Conservation (phyloP, 768 basidiomycete species). For the Suillus occidentalis region DNA sequence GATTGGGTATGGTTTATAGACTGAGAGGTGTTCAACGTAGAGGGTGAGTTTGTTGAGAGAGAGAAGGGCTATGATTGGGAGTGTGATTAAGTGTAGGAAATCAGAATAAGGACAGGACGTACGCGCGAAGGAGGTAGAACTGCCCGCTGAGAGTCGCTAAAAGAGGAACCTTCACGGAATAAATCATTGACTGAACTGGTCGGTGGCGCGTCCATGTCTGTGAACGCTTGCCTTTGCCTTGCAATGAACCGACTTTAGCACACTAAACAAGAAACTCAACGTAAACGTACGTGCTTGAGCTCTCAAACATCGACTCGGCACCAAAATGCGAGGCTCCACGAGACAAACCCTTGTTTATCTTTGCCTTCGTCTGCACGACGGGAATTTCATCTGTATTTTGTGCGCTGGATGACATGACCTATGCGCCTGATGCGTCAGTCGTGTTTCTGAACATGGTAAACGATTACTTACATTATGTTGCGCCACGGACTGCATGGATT, state of each 20-base stretch:
- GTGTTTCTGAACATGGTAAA: neutral
- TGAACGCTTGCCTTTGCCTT: conserved; percentile 60
- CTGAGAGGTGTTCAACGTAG: conserved; percentile 12
- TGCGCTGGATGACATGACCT: conserved; percentile 48
- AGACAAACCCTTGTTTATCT: conserved; percentile 69
- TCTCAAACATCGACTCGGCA: conserved; percentile 84
- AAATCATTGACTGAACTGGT: conserved; percentile 75
- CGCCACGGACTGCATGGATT: conserved; percentile 52
- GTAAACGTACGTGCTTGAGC: conserved; percentile 36
- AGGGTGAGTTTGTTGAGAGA: conserved; percentile 20
- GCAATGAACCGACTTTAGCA: conserved; percentile 11
- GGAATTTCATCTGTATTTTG: conserved; percentile 74
- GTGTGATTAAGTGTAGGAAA: neutral
- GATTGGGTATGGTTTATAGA: conserved; percentile 26
- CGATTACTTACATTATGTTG: conserved; percentile 52
- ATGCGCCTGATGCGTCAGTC: conserved; percentile 5
- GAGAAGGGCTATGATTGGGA: conserved; percentile 19
- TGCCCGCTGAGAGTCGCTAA: conserved; percentile 29
- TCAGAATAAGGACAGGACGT: conserved; percentile 6
- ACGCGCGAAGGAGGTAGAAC: conserved; percentile 17
- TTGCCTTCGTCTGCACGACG: conserved; percentile 76
- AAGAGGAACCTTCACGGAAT: conserved; percentile 46
- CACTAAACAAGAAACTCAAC: conserved; percentile 6
- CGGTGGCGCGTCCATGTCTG: conserved; percentile 82
- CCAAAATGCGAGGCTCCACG: conserved; percentile 74